phyloP scores from a whole-genome alignment of 257 asterid species.

The Gentiana straminea region DNA sequence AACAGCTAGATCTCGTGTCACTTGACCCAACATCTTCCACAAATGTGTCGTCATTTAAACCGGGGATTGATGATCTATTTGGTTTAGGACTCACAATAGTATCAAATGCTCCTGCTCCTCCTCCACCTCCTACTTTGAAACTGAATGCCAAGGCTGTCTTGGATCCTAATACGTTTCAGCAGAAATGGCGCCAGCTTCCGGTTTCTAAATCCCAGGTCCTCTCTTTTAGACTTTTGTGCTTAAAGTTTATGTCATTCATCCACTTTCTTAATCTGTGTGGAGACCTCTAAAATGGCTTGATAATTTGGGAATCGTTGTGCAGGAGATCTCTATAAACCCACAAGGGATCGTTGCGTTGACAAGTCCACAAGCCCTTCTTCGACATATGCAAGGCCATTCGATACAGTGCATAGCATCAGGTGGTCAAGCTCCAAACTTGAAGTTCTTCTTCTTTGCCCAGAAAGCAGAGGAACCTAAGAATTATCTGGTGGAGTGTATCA shows the following conservation, averaged over 20 bases:
- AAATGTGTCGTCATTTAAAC: slow-evolving; percentile 30
- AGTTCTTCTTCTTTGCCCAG: slow-evolving; percentile 87
- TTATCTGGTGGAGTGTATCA: slow-evolving; percentile 73
- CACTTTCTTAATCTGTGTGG: no score
- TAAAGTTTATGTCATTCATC: not conserved
- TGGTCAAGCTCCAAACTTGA: slow-evolving; percentile 86
- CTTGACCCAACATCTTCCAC: slow-evolving; percentile 47
- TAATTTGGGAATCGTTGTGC: slow-evolving; percentile 3
- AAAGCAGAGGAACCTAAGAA: slow-evolving; percentile 51
- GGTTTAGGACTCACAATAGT: slow-evolving; percentile 64
- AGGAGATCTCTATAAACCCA: slow-evolving; percentile 75
- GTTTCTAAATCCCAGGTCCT: slow-evolving; percentile 58
- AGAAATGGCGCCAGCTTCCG: slow-evolving; percentile 91
- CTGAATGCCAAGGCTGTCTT: slow-evolving; percentile 66
- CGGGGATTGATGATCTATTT: slow-evolving; percentile 79
- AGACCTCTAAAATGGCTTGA: no score
- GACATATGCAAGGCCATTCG: slow-evolving; percentile 71
- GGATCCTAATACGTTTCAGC: slow-evolving; percentile 76
- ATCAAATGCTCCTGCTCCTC: slow-evolving; percentile 39
- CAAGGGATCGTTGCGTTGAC: slow-evolving; percentile 68
- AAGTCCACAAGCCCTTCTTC: slow-evolving; percentile 66
- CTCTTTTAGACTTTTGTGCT: not conserved
- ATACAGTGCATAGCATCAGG: slow-evolving; percentile 96
- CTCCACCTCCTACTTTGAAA: slow-evolving; percentile 42
- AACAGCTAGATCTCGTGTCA: slow-evolving; percentile 60